Evolutionary conservation across 2,329 filamentous ascomycete species (phyloP).

Genomic region (Podosphaera fusca): DNA sequence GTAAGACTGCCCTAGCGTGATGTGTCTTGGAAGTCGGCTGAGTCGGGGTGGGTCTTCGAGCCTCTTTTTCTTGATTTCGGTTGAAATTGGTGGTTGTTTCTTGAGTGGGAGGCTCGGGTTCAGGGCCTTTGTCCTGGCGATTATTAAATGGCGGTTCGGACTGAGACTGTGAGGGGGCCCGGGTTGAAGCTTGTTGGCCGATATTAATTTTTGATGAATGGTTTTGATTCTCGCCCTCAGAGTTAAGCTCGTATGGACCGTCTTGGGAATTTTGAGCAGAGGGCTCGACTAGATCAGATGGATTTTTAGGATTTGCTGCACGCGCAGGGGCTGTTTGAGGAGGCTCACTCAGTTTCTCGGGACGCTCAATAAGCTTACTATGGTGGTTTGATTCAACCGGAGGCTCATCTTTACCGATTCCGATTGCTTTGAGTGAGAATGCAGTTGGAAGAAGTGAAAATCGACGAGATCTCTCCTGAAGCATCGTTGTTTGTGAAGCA

Average conservation of each 20-base stretch:
- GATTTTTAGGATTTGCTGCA: slow-evolving; percentile 6
- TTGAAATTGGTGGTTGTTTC: slow-evolving; percentile 8
- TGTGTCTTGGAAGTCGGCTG: not conserved
- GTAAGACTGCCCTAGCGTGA: slow-evolving; percentile 30
- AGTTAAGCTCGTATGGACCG: slow-evolving; percentile 11
- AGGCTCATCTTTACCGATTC: slow-evolving; percentile 28
- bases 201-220: slow-evolving; percentile 17
- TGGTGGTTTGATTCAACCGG: slow-evolving; percentile 7
- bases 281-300: slow-evolving; percentile 6
- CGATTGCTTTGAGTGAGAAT: slow-evolving; percentile 42
- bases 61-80: not conserved
- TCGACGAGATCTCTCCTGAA: slow-evolving; percentile 35
- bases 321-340: slow-evolving; percentile 6
- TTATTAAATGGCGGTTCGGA: slow-evolving; percentile 13
- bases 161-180: slow-evolving; percentile 9
- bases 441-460: slow-evolving; percentile 48
- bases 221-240: slow-evolving; percentile 13
- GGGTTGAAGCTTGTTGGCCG: slow-evolving; percentile 18
- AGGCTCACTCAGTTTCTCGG: slow-evolving; percentile 9
- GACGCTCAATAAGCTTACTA: slow-evolving; percentile 8
- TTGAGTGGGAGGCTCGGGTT: slow-evolving; percentile 14
- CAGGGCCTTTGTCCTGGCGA: slow-evolving; percentile 12
- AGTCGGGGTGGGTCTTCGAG: not conserved
- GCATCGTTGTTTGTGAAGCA: slow-evolving; percentile 24
- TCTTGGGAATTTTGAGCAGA: slow-evolving; percentile 5